A percentile compares a stretch with the other conserved stretches of the same genome.
Evolutionary conservation across 371 early-diverging fungal species (phyloP).

Genomic region (Mortierella sp.): DNA sequence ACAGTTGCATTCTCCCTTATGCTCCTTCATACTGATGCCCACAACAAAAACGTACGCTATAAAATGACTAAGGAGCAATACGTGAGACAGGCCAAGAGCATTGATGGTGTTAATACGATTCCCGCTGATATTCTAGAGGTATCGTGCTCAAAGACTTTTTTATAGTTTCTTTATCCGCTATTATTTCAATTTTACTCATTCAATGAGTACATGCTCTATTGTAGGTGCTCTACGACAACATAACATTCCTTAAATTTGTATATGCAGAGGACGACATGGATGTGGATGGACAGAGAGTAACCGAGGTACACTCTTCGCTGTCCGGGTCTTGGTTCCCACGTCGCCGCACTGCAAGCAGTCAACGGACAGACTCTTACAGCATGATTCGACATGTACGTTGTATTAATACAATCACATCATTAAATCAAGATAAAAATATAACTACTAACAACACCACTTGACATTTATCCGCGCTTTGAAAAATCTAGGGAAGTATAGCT

Average conservation of each 20-base stretch:
- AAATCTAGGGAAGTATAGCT: constrained; percentile 45
- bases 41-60: constrained; percentile 86
- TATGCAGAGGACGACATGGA: constrained; percentile 69
- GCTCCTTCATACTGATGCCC: constrained; percentile 93
- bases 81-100: constrained; percentile 74
- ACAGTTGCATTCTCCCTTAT: constrained; percentile 88
- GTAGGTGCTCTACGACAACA: constrained; percentile 86
- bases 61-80: constrained; percentile 92
- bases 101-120: constrained; percentile 75
- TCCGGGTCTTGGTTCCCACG: constrained; percentile 40
- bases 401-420: neutral
- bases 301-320: constrained; percentile 43
- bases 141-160: constrained; percentile 14
- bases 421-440: neutral
- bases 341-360: constrained; percentile 37
- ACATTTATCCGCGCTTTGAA: neutral
- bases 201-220: neutral
- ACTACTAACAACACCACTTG: neutral
- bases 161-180: neutral
- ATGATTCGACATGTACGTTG: constrained; percentile 58
- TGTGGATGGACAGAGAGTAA: constrained; percentile 55
- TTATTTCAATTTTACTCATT: constrained; percentile 4
- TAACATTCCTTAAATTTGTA: constrained; percentile 68
- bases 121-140: constrained; percentile 81
- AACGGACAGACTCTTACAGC: constrained; percentile 54